Base-by-base conservation (phyloP, 2,329 filamentous ascomycete genomes). In the Fusarium coicis region DNA sequence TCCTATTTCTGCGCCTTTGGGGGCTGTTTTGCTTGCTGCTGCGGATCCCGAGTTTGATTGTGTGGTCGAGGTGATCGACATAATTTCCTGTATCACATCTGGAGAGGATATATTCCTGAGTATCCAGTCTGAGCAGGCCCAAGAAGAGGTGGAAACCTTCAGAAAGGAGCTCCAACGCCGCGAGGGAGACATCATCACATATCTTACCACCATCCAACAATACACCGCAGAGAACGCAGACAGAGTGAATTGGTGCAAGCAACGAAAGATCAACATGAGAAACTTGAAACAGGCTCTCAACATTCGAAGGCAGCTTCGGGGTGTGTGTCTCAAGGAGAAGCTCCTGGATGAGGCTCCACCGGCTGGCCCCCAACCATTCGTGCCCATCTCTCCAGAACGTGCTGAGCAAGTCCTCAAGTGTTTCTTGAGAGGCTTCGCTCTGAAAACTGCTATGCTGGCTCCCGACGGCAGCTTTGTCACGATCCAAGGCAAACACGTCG, bases 31-130 rank as follows among this genome's bases (percentile, higher is more conserved):
- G 1, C 86, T 99, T 23, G 93, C 94, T 46, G 93, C 95, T 2
- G 90, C 92, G 1, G 88, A 89, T 11, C 88, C 92, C 0, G 89
- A 92, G 46, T 89, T 88, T 54, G 90, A 93, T 74, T 97, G 95
- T 75, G 83, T 98, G 4, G 81, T 92, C 1, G 94, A 97, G 74
- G 91, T 91, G 8, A 96, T 99, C 71, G 96, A 98, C 77, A 92
- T 98, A 62, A 93, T 92, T 40, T 85, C 90, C 0, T 90, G 88
- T 68, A 85, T 92, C 28, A 91, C 89, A 0, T 85, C 89, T 0
- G 90, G 90, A 46, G 89, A 91, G 55, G 89, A 90, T 66, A 87
- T 92, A 16, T 92, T 91, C 74, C 80, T 89, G 16, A 88, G 90
- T 50, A 80, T 90, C 1, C 87, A 88, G 53, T 87, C 87, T 0